phyloP scores from a whole-genome alignment of 163 green algal genomes.

The Chloroidium sp. region DNA sequence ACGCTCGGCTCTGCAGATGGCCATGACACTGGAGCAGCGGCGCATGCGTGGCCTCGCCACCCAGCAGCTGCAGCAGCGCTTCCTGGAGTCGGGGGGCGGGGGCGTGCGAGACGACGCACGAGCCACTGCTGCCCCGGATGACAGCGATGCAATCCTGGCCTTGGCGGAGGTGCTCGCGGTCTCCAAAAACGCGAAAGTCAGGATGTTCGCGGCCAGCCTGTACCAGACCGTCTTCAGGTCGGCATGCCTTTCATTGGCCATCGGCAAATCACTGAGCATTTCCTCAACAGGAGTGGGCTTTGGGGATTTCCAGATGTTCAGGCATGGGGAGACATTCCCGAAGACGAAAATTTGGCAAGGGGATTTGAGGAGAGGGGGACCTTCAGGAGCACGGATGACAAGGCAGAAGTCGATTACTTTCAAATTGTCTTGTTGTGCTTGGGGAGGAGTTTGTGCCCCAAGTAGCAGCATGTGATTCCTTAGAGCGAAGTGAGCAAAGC shows the following conservation, averaged over 20 bases:
- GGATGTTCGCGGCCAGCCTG: background rate
- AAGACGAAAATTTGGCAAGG: too few species aligned
- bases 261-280: too few species aligned
- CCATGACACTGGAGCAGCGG: conserved; percentile 33
- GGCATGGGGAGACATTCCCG: too few species aligned
- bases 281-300: too few species aligned
- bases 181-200: conserved; percentile 2
- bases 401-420: too few species aligned
- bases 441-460: too few species aligned
- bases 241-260: background rate
- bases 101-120: background rate
- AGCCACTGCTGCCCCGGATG: conserved; percentile 6
- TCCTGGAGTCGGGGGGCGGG: background rate
- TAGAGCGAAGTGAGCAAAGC: too few species aligned
- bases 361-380: too few species aligned
- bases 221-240: conserved; percentile 6
- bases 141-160: conserved; percentile 28
- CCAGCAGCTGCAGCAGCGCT: background rate
- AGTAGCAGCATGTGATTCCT: too few species aligned
- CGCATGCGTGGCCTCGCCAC: conserved; percentile 22
- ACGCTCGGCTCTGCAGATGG: conserved; percentile 5
- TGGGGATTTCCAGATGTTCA: too few species aligned
- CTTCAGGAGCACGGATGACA: too few species aligned
- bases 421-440: too few species aligned
- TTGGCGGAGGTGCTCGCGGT: conserved; percentile 30